phyloP scores from a whole-genome alignment of 2,329 filamentous ascomycete genomes.

The Penicillium glabrum region DNA sequence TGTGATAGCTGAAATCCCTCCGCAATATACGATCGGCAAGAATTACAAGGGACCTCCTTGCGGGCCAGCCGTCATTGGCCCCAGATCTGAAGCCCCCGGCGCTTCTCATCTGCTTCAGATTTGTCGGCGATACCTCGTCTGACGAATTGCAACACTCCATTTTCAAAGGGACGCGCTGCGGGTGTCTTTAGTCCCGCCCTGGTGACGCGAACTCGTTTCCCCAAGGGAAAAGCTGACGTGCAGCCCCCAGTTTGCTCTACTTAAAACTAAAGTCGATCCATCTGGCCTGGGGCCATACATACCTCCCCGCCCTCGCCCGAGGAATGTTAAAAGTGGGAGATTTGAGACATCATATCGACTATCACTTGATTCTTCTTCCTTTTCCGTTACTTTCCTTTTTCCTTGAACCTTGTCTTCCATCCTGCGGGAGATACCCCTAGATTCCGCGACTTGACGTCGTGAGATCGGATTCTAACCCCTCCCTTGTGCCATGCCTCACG shows the following conservation, averaged over 20 bases:
- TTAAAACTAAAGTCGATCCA: background rate
- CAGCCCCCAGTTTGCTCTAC: background rate
- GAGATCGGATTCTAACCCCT: slow-evolving; percentile 21
- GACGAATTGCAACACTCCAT: slow-evolving; percentile 21
- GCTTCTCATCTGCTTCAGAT: slow-evolving; percentile 26
- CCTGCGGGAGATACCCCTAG: slow-evolving; percentile 15
- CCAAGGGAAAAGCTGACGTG: slow-evolving; percentile 11
- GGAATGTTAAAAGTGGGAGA: slow-evolving; percentile 17
- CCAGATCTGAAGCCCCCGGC: slow-evolving; percentile 28
- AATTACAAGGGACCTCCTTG: slow-evolving; percentile 19
- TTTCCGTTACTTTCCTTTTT: background rate
- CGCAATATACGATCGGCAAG: slow-evolving; percentile 16
- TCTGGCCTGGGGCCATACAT: slow-evolving; percentile 8
- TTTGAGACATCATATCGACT: slow-evolving; percentile 20
- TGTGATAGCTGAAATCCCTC: slow-evolving; percentile 4
- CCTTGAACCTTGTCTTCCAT: background rate
- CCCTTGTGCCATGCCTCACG: slow-evolving; percentile 21
- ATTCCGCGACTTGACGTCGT: slow-evolving; percentile 18
- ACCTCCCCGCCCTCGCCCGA: slow-evolving; percentile 1
- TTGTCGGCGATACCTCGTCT: slow-evolving; percentile 10
- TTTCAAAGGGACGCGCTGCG: slow-evolving; percentile 7
- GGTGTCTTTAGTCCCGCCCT: slow-evolving; percentile 7
- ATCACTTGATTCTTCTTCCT: background rate
- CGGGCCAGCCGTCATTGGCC: slow-evolving; percentile 15
- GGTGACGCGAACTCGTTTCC: slow-evolving; percentile 17